Base-by-base conservation (phyloP, 805 yeast species). In the Candida vartiovaarae region DNA sequence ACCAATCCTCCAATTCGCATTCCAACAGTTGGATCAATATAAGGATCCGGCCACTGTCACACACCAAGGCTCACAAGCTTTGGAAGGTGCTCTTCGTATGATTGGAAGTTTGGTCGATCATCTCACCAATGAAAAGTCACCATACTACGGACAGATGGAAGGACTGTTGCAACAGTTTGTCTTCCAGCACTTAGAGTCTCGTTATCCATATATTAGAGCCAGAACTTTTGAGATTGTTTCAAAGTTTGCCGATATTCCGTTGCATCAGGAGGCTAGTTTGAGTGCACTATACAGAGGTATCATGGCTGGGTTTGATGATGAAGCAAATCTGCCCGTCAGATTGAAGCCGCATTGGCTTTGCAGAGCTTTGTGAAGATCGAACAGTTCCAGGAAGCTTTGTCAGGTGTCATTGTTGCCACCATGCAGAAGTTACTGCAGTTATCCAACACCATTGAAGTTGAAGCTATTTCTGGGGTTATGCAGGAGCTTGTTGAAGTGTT, bases 401-500 rank as follows among this genome's bases (percentile, higher is more conserved):
- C 85, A 1, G 59, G 74, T 3, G 78, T 82, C 37, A 84, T 91
- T 44, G 75, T 90, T 30, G 85, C 84, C 32, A 79, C 90, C 1
- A 86, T 93, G 87, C 86, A 88, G 49, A 80, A 76, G 51, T 68
- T 93, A 45, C 68, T 91, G 51, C 75, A 74, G 8, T 65, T 91
- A 38, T 81, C 95, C 4, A 82, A 86, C 56, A 80, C 81, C 46
- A 78, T 90, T 51, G 99, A 91, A 56, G 80, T 84, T 45, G 99
- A 93, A 58, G 76, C 89, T 2, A 74, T 93, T 28, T 79, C 95
- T 24, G 84, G 83, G 25, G 96, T 91, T 6, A 88, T 91, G 83
- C 98, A 91, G 68, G 96, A 90, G 55, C 83, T 93, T 60, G 97
- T 91, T 29, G 96, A 90, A 58, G 78, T 76, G 46, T 93, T 84